Evolutionary conservation across 257 asterid species (phyloP), one percentile per base, ranked within the genome.

Genomic region (Agastache rugosa): DNA sequence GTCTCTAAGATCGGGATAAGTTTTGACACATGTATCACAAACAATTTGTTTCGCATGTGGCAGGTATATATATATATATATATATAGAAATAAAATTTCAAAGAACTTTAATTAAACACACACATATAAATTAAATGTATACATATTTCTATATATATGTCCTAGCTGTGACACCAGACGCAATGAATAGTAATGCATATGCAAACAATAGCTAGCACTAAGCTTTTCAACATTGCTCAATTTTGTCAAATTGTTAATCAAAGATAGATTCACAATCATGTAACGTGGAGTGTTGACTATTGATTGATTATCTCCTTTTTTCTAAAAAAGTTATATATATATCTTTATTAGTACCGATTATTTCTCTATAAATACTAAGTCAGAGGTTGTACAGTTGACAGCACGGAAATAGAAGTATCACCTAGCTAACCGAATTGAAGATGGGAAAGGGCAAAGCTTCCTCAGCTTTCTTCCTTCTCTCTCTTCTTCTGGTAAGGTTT

Each of bases 341-440:
- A 12, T 22, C 10, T 54, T 37, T 72, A 54, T 68, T 44, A n/a
- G n/a, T n/a, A 10, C 23, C 45, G 35, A 60, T 47, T 54, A 50
- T 17, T 63, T 64, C 35, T 60, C 81, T 86, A 83, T 83, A 86
- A 75, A 83, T 86, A 86, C 66, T 5, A 77, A 81, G 90, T 81
- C 85, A 81, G 85, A 77, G 60, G 72, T 70, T 67, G 80, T 63
- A 83, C 76, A 77, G 82, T 77, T 64, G 60, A 12, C 75, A 34
- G 3, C 37, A 39, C 48, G 1, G 16, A 51, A 8, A 8, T 35
- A 59, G 14, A 48, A 58, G 14, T 5, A 50, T 42, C 73, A 69
- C 34, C 34, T 3, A 29, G 34, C 34, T 29, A 31, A 0, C 16
- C 4, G 16, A 3, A 12, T 6, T 70, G 75, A 65, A 25, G 59